phyloP scores from a whole-genome alignment of 768 basidiomycete species.

The Leucocoprinus leucothites region DNA sequence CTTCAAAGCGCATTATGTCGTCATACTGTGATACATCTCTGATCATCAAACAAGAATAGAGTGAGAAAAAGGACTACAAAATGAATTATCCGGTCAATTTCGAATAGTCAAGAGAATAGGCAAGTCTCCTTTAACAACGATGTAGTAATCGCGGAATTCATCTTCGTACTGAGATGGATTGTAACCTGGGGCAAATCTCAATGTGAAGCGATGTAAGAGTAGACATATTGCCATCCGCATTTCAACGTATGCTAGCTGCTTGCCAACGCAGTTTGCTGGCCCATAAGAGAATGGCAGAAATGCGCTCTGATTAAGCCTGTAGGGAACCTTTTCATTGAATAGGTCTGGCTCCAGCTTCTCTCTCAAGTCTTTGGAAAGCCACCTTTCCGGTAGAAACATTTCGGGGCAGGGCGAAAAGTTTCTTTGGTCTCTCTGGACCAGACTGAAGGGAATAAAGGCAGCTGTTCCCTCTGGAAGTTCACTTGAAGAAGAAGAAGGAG shows the following conservation, averaged over 20 bases:
- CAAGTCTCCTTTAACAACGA: slow-evolving; percentile 28
- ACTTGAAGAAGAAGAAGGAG: slow-evolving; percentile 16
- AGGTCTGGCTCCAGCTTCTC: slow-evolving; percentile 28
- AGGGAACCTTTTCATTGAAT: slow-evolving; percentile 23
- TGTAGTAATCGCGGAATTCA: slow-evolving; percentile 32
- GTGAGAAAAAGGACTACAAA: too few relatives aligned
- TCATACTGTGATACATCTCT: too few relatives aligned
- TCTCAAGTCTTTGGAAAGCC: slow-evolving; percentile 24
- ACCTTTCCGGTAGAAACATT: slow-evolving; percentile 35
- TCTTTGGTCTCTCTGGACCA: slow-evolving; percentile 34
- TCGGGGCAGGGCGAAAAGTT: slow-evolving; percentile 38
- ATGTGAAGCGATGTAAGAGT: slow-evolving; percentile 35
- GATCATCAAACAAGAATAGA: too few relatives aligned
- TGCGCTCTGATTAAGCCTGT: slow-evolving; percentile 22
- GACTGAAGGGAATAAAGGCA: slow-evolving; percentile 31
- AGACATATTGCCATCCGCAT: slow-evolving; percentile 34
- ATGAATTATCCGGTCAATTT: slow-evolving; percentile 12
- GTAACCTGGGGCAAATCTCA: slow-evolving; percentile 31
- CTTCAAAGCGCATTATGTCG: too few relatives aligned
- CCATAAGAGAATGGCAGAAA: slow-evolving; percentile 39
- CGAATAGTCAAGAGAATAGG: slow-evolving; percentile 30
- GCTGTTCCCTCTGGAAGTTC: slow-evolving; percentile 39
- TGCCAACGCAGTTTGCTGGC: slow-evolving; percentile 49
- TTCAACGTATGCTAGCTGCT: slow-evolving; percentile 31
- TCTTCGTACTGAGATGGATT: slow-evolving; percentile 27